Evolutionary conservation across 495 filamentous ascomycete genomes (phyloP), one percentile per base, ranked within the genome.

Genomic region (Aspergillus bertholletiae): DNA sequence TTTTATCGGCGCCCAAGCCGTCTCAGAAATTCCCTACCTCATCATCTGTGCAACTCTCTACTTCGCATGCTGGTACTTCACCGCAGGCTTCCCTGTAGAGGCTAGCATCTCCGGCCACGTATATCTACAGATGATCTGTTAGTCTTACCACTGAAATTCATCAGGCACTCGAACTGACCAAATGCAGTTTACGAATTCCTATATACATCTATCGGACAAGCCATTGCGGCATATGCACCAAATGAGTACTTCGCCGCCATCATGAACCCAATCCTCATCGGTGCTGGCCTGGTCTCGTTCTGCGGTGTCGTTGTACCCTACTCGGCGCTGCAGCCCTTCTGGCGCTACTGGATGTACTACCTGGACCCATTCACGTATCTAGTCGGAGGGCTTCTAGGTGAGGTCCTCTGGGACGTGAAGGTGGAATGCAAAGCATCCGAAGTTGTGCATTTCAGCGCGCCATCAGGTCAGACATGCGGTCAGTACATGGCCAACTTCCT

Each of bases 401-500:
- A 75, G 27, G 67, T 75, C 0, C 62, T 71, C 26, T 78, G 67
- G 66, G 69, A 70, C 27, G 65, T 69, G 20, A 53, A 69, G 23
- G 88, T 92, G 0, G 54, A 73, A 9, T 93, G 89, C 62, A 59
- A 68, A 5, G 49, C 69, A 0, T 56, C 60, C 1, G 89, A 93
- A 61, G 76, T 82, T 22, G 82, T 85, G 55, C 58, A 51, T 0
- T 92, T 93, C 70, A 70, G 60, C 0, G 78, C 86, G 4, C 88
- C 88, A 0, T 46, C 49, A 27, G 84, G 82, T 1, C 75, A 84
- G 58, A 84, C 75, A 0, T 93, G 89, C 59, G 87, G 83, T 17
- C 75, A 84, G 55, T 95, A 91, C 59, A 68, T 90, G 68, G 53
- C 61, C 15, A 47, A 72, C 8, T 90, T 86, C 57, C 77, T 82